phyloP scores from a whole-genome alignment of 1,284 basidiomycete species.

The Rhodofomes roseus region DNA sequence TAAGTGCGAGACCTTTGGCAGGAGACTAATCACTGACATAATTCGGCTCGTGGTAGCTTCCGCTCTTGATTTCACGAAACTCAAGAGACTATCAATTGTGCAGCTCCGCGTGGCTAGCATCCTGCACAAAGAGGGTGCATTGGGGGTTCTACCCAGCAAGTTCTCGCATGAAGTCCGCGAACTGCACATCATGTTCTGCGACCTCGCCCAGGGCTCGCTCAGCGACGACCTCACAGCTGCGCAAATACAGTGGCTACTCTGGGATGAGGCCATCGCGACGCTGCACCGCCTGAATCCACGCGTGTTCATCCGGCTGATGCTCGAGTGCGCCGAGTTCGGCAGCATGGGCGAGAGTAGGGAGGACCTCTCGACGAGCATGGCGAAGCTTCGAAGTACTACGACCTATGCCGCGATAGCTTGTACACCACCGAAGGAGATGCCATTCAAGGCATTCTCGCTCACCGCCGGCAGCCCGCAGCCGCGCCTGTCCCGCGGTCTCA shows the following conservation, averaged over 20 bases:
- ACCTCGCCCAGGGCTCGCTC: neutral
- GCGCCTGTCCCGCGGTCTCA: too few relatives aligned
- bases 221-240: neutral
- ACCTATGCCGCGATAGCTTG: neutral
- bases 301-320: neutral
- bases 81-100: neutral
- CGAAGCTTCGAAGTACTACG: too few relatives aligned
- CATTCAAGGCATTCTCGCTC: neutral
- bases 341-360: neutral
- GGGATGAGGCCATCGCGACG: neutral
- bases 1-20: neutral
- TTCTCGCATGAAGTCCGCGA: neutral
- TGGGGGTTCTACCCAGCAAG: neutral
- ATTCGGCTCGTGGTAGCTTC: neutral
- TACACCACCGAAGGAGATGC: conserved; percentile 1
- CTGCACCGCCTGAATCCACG: neutral
- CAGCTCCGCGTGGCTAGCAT: neutral
- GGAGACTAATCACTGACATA: neutral
- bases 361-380: neutral
- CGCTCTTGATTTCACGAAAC: neutral
- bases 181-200: neutral
- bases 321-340: neutral
- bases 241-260: neutral
- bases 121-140: neutral
- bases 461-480: neutral